Evolutionary conservation across 768 basidiomycete genomes (phyloP).

Genomic region (Auriscalpium vulgare): DNA sequence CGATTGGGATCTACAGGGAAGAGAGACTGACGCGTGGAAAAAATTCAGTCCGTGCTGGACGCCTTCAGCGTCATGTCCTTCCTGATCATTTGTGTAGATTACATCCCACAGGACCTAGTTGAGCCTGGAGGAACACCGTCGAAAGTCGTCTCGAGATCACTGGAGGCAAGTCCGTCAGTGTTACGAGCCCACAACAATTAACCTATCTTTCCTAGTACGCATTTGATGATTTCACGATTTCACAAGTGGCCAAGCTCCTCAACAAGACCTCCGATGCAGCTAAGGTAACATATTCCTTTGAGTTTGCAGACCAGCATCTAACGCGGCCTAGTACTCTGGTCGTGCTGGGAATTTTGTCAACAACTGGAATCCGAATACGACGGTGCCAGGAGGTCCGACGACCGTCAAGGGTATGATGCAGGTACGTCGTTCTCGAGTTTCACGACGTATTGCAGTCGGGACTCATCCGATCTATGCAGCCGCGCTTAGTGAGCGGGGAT

Average conservation of each 20-base stretch:
- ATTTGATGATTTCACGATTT: constrained; percentile 57
- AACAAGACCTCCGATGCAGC: constrained; percentile 39
- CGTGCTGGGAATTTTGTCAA: constrained; percentile 52
- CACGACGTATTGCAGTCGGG: background rate
- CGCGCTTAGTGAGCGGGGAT: constrained; percentile 45
- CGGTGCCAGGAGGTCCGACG: constrained; percentile 37
- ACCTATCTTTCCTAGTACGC: constrained; percentile 36
- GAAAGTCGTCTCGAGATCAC: constrained; percentile 53
- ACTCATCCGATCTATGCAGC: constrained; percentile 26
- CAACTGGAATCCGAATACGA: constrained; percentile 50
- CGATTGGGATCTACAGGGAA: constrained; percentile 57
- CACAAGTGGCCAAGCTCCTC: constrained; percentile 52
- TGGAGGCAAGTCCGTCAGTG: constrained; percentile 35
- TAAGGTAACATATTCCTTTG: constrained; percentile 31
- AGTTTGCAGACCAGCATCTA: background rate
- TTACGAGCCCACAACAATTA: no score
- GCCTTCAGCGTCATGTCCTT: constrained; percentile 16
- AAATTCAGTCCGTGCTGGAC: constrained; percentile 30
- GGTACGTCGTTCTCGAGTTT: constrained; percentile 22
- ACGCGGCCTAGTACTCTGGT: constrained; percentile 34
- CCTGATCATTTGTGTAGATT: constrained; percentile 14
- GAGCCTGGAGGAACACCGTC: constrained; percentile 45
- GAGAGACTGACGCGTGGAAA: constrained; percentile 53
- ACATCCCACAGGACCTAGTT: constrained; percentile 25
- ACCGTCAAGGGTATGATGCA: constrained; percentile 53